Conservation (phyloP, 2,329 filamentous ascomycete genomes). For the Colletotrichum aenigma region DNA sequence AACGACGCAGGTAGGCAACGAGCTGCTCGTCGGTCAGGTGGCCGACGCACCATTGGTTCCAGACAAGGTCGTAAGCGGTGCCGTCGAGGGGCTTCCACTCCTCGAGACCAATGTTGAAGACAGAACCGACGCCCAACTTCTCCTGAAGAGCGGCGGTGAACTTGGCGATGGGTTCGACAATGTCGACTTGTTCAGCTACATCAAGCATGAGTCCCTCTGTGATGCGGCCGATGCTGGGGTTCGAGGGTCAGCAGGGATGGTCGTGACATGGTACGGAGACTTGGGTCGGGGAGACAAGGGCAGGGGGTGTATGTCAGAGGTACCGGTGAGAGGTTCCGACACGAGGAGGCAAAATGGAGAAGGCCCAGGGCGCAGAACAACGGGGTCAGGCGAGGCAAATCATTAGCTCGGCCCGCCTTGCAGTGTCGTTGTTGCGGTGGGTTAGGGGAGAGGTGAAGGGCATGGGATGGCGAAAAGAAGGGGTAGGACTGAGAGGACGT, state of each 20-base stretch:
- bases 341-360: not conserved
- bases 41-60: constrained; percentile 90
- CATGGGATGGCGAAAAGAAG: not conserved
- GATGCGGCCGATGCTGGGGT: constrained; percentile 76
- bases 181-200: constrained; percentile 74
- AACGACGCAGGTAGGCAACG: constrained; percentile 67
- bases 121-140: constrained; percentile 60
- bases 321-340: constrained; percentile 11
- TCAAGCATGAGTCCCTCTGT: constrained; percentile 77
- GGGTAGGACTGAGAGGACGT: not conserved
- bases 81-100: constrained; percentile 61
- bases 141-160: constrained; percentile 71
- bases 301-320: constrained; percentile 1
- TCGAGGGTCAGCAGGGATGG: constrained; percentile 1
- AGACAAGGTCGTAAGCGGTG: constrained; percentile 76
- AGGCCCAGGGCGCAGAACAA: not conserved
- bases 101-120: constrained; percentile 78
- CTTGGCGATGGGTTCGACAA: constrained; percentile 84
- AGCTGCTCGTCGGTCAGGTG: constrained; percentile 80
- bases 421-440: not conserved
- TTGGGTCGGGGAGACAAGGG: constrained; percentile 4
- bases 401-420: constrained; percentile 14
- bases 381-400: constrained; percentile 17
- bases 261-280: not conserved
- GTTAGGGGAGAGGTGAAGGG: constrained; percentile 2